Evolutionary conservation across 345 rosid genomes (phyloP), one percentile per base, ranked within the genome.

Genomic region (Gossypium arboreum): DNA sequence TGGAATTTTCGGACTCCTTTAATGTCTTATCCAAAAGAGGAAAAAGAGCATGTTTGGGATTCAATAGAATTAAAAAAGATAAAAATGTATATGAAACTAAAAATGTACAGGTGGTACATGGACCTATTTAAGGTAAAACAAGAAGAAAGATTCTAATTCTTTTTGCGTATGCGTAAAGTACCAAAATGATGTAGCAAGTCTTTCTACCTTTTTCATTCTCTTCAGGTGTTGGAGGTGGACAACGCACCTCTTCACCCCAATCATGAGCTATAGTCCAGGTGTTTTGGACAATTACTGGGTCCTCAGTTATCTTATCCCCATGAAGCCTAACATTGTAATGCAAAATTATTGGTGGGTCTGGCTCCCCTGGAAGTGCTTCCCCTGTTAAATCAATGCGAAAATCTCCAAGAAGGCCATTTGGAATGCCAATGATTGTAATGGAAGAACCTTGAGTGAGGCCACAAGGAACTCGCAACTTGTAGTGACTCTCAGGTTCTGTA

Each of bases 191-290:
- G 60, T 10, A 6, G 65, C 2, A 52, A 17, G 44, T 39, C 43
- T 10, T 61, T 29, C 45, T 79, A 92, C 97, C 97, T 93, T 90
- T 95, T 81, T 82, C 86, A 75, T 73, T 87, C 73, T 89, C 85
- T 75, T 89, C 94, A 50, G 97, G 86, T 76, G 85, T 75, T 73
- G 92, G 88, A 58, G 92, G 82, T 9, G 99, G 99, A 80, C 99
- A 95, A 1, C 99, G 98, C 79, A 90, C 98, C 89, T 95, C 99
- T 39, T 81, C 88, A 25, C 97, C 99, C 99, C 99, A 95, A 72
- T 93, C 98, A 84, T 83, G 97, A 83, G 91, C 88, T 72, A 78
- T 83, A 56, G 90, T 95, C 99, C 99, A 95, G 45, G 97, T 93
- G 81, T 95, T 95, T 81, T 91, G 99, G 75, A 95, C 98, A 75